Percentiles rank a stretch among this genome's conserved stretches.
phyloP scores from a whole-genome alignment of 2,329 filamentous ascomycete species.

The Sclerotinia subarctica region DNA sequence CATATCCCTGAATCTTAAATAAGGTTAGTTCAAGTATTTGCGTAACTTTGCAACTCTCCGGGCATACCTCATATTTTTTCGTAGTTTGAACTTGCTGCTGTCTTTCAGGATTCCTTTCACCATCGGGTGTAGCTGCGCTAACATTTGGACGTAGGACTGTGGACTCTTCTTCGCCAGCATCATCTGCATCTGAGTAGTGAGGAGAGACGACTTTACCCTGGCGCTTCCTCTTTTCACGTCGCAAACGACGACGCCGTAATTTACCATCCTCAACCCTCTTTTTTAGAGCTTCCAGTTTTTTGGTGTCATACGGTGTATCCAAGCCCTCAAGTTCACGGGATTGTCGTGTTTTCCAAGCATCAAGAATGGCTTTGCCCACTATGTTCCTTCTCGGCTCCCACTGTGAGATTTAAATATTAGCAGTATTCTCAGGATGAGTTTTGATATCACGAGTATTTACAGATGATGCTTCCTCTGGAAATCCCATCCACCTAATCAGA shows the following conservation, averaged over 20 bases:
- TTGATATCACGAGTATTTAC: not conserved
- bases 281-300: conserved; percentile 23
- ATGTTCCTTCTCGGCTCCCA: conserved; percentile 51
- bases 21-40: not conserved
- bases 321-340: conserved; percentile 25
- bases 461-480: conserved; percentile 53
- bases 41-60: not conserved
- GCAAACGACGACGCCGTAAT: conserved; percentile 25
- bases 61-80: conserved; percentile 3
- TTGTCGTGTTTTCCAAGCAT: conserved; percentile 36
- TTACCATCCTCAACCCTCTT: conserved; percentile 24
- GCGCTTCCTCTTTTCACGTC: conserved; percentile 29
- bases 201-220: conserved; percentile 17
- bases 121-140: not conserved
- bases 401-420: not conserved
- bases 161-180: conserved; percentile 27
- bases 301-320: conserved; percentile 30
- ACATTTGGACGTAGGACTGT: not conserved
- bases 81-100: conserved; percentile 5
- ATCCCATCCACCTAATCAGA: conserved; percentile 64
- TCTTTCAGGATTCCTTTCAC: not conserved
- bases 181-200: conserved; percentile 24
- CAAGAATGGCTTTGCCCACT: conserved; percentile 39
- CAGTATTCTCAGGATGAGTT: not conserved
- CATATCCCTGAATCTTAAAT: not conserved